phyloP scores from a whole-genome alignment of 148 eudicot species.

The Vaccinium darrowii region DNA sequence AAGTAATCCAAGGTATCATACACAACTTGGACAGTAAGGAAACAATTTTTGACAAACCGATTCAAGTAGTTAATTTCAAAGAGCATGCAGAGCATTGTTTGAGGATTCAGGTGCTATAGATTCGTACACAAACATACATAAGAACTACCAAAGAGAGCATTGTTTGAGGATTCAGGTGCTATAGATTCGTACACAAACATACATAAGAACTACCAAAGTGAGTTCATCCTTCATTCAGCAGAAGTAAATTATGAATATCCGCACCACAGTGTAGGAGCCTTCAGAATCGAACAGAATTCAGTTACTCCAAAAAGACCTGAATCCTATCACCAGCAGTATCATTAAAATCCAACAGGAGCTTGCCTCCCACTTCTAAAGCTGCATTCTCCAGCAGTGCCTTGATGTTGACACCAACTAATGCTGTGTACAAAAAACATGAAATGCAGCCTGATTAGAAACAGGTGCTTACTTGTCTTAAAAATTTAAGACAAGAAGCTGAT shows the following conservation, averaged over 20 bases:
- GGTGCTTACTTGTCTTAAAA: not conserved
- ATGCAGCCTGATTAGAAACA: not conserved
- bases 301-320: slow-evolving; percentile 75
- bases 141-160: not conserved
- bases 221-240: not conserved
- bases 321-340: slow-evolving; percentile 83
- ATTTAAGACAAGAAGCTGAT: not conserved
- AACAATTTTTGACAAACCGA: not conserved
- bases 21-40: not conserved
- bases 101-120: not conserved
- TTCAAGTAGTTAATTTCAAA: not conserved
- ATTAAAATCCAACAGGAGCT: slow-evolving; percentile 67
- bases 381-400: slow-evolving; percentile 72
- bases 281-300: not conserved
- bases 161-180: not conserved
- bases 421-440: slow-evolving; percentile 34
- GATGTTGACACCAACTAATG: slow-evolving; percentile 82
- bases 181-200: not conserved
- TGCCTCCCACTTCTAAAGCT: slow-evolving; percentile 63
- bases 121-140: not conserved
- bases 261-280: slow-evolving; percentile 9
- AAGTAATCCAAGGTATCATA: not conserved
- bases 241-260: not conserved
- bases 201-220: not conserved
- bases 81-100: not conserved